Evolutionary conservation across 2,329 filamentous ascomycete genomes (phyloP).

Genomic region (Thielaviopsis ethacetica): DNA sequence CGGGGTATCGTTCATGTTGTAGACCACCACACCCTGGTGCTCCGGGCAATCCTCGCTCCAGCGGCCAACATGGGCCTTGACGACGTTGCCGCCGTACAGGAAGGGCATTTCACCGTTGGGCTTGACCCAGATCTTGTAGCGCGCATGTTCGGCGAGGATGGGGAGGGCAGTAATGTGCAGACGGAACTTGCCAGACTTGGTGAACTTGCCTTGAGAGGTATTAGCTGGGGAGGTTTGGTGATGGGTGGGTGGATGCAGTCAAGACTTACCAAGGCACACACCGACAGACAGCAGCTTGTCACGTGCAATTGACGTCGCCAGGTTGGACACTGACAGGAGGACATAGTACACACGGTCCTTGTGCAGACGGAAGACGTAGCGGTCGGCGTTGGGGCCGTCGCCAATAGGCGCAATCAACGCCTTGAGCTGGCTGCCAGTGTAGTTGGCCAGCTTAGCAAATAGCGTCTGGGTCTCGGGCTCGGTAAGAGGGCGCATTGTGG

Average conservation of each 20-base stretch:
- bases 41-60: conserved; percentile 88
- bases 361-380: conserved; percentile 74
- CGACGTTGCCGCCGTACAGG: conserved; percentile 80
- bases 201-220: conserved; percentile 58
- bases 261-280: conserved; percentile 51
- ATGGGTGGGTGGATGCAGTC: background rate
- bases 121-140: conserved; percentile 96
- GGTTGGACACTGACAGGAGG: conserved; percentile 72
- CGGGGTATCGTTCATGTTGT: conserved; percentile 86
- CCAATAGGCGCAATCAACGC: conserved; percentile 63
- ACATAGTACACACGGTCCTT: conserved; percentile 84
- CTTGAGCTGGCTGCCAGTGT: conserved; percentile 75
- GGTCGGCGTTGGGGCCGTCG: conserved; percentile 51
- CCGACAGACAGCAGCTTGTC: conserved; percentile 76
- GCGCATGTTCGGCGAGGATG: conserved; percentile 74
- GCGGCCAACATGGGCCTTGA: conserved; percentile 54
- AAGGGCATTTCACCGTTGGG: conserved; percentile 96
- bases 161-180: conserved; percentile 82
- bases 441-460: conserved; percentile 86
- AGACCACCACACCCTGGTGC: conserved; percentile 80
- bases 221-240: conserved; percentile 11
- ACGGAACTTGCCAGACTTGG: conserved; percentile 89
- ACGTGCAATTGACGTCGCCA: conserved; percentile 72
- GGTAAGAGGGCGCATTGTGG: conserved; percentile 63
- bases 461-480: conserved; percentile 66